phyloP scores from a whole-genome alignment of 441 rosid species.

The Populus hybrid region DNA sequence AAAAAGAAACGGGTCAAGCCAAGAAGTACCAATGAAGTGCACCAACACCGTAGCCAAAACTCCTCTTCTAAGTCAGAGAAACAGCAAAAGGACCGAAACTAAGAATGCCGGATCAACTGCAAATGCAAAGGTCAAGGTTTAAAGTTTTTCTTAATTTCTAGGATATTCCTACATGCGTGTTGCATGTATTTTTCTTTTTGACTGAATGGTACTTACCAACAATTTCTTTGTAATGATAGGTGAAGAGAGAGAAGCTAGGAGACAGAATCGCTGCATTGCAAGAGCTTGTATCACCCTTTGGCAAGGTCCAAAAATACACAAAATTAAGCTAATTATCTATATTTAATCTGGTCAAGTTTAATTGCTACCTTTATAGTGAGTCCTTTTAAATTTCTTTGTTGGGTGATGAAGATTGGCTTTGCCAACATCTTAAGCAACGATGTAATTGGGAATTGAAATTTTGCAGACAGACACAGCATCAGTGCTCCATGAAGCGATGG shows the following conservation, averaged over 20 bases:
- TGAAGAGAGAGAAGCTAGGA: conserved; percentile 69
- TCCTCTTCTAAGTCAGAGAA: conserved; percentile 28
- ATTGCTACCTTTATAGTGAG: background rate
- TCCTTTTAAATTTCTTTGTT: background rate
- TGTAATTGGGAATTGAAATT: conserved; percentile 16
- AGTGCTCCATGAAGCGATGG: conserved; percentile 93
- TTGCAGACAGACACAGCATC: conserved; percentile 88
- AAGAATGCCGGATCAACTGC: conserved; percentile 38
- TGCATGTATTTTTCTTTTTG: background rate
- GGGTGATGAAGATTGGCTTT: background rate
- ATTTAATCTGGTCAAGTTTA: conserved; percentile 13
- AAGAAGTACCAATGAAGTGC: conserved; percentile 17
- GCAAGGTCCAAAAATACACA: conserved; percentile 48
- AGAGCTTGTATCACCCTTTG: conserved; percentile 86
- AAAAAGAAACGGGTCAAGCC: conserved; percentile 40
- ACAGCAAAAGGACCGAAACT: conserved; percentile 40
- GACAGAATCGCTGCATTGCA: conserved; percentile 77
- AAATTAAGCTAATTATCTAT: background rate
- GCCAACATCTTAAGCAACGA: background rate
- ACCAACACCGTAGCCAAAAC: conserved; percentile 4
- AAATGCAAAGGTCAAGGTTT: conserved; percentile 39
- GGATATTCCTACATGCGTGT: background rate
- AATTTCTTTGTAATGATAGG: conserved; percentile 25
- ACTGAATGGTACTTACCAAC: background rate
- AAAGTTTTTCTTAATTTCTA: background rate